Conservation (phyloP, 331 rosid species). For the Cucumis variabilis region DNA sequence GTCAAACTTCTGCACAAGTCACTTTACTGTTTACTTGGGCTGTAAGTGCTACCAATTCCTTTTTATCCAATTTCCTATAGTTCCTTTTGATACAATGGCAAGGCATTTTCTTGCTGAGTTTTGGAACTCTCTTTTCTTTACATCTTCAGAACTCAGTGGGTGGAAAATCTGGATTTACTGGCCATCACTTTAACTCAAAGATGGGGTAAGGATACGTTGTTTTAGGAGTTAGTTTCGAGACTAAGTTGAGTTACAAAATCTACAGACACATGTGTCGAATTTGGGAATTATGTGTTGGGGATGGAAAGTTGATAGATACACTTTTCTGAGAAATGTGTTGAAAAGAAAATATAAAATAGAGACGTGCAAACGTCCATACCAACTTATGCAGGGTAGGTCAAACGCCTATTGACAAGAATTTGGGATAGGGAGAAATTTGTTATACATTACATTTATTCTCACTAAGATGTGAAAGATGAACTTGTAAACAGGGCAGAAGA, state of each 20-base stretch:
- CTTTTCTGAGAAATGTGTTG: too few relatives aligned
- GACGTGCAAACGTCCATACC: too few relatives aligned
- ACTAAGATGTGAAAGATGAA: conserved; percentile 37
- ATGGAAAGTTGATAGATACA: too few relatives aligned
- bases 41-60: conserved; percentile 39
- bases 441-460: background rate
- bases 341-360: too few relatives aligned
- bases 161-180: conserved; percentile 81
- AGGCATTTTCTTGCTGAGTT: conserved; percentile 13
- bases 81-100: conserved; percentile 21
- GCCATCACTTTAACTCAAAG: conserved; percentile 78
- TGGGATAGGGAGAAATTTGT: background rate
- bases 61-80: background rate
- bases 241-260: too few relatives aligned
- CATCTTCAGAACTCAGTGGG: conserved; percentile 89
- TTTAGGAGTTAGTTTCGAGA: too few relatives aligned
- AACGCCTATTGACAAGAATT: background rate
- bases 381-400: too few relatives aligned
- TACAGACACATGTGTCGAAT: too few relatives aligned
- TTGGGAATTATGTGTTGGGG: too few relatives aligned
- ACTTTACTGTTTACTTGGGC: conserved; percentile 97
- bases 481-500: conserved; percentile 60
- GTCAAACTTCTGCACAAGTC: conserved; percentile 73
- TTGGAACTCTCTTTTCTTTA: conserved; percentile 15
- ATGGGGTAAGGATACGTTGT: conserved; percentile 52